A percentile compares a stretch with the other conserved stretches of the same genome.
Conservation (phyloP, 371 early-diverging fungal species). For the Apophysomyces ossiformis region DNA sequence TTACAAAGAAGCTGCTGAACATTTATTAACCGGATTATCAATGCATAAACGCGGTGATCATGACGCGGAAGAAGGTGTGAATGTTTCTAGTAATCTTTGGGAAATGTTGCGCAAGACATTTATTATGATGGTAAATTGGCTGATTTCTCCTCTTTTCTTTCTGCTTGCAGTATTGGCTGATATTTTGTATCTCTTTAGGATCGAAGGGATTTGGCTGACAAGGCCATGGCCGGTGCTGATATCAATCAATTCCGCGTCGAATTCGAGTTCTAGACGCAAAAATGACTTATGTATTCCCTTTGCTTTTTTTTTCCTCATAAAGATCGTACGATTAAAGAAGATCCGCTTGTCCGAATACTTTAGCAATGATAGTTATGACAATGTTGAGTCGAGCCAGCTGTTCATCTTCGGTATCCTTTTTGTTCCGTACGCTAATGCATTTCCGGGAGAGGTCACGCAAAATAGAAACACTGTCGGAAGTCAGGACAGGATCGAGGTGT, state of each 20-base stretch:
- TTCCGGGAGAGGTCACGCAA: conserved; percentile 41
- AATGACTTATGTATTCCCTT: background rate
- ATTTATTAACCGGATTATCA: conserved; percentile 86
- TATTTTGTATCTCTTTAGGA: conserved; percentile 31
- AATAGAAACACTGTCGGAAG: conserved; percentile 35
- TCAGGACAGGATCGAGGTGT: conserved; percentile 49
- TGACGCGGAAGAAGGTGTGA: conserved; percentile 60
- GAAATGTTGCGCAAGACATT: conserved; percentile 68
- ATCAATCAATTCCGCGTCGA: conserved; percentile 64
- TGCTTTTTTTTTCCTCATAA: background rate
- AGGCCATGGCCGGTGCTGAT: conserved; percentile 64
- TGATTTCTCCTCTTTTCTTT: background rate
- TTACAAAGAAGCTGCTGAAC: conserved; percentile 94
- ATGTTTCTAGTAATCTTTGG: conserved; percentile 68
- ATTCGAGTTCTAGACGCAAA: conserved; percentile 58
- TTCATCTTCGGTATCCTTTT: conserved; percentile 6
- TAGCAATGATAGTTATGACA: conserved; percentile 44
- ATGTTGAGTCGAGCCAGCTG: conserved; percentile 37
- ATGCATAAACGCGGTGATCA: conserved; percentile 69
- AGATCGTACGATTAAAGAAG: conserved; percentile 18
- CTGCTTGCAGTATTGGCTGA: too few relatives aligned
- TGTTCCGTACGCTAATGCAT: conserved; percentile 33
- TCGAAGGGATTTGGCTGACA: conserved; percentile 60
- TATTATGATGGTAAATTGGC: conserved; percentile 58
- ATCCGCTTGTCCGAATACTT: conserved; percentile 45